Conservation (phyloP, 305 asterid genomes). For the Rubia peregrina region DNA sequence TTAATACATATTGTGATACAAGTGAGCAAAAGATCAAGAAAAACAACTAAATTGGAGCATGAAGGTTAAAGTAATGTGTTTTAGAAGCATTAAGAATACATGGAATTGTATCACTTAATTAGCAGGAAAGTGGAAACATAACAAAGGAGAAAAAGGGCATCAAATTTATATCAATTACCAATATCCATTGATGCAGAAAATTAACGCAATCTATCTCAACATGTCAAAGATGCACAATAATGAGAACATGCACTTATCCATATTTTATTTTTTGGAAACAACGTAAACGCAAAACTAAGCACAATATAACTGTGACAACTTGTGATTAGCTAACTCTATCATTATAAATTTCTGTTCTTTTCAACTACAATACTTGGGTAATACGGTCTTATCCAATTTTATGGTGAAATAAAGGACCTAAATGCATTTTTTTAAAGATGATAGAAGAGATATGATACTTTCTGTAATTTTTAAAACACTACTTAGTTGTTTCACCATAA, state of each 20-base stretch:
- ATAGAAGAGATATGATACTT: no score
- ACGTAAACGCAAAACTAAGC: not conserved
- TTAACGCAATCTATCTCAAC: no score
- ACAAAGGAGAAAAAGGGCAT: not conserved
- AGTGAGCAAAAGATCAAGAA: slow-evolving; percentile 42
- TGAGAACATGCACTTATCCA: not conserved
- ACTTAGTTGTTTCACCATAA: no score
- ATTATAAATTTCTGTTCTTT: no score
- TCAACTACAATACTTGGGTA: no score
- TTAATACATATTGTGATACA: slow-evolving; percentile 25
- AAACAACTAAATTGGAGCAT: slow-evolving; percentile 25
- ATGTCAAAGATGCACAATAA: not conserved
- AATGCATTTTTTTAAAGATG: no score
- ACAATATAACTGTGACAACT: not conserved
- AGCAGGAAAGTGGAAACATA: not conserved
- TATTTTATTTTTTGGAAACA: not conserved
- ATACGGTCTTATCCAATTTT: no score
- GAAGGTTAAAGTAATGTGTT: slow-evolving; percentile 13
- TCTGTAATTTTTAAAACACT: no score
- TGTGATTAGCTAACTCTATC: no score
- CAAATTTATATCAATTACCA: no score
- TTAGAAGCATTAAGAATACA: not conserved
- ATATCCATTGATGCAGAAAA: no score
- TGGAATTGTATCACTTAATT: not conserved
- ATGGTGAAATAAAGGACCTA: no score